Evolutionary conservation across 2,329 filamentous ascomycete genomes (phyloP).

Genomic region (Aspergillus aculeatinus): DNA sequence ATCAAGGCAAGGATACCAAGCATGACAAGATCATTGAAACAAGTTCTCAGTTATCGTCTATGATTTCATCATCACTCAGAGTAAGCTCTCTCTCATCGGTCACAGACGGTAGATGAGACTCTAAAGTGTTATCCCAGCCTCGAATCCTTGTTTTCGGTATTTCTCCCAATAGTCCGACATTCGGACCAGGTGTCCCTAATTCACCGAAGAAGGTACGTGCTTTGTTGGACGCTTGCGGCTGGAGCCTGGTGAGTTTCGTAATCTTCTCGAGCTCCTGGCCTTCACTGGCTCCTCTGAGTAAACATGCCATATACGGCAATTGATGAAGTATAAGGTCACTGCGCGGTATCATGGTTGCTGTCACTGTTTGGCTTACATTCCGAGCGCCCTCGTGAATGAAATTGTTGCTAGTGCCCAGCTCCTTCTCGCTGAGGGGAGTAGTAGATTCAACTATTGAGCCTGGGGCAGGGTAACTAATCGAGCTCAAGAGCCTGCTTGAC

Average conservation of each 20-base stretch:
- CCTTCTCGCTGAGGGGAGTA: neutral
- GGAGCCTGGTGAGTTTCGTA: conserved; percentile 35
- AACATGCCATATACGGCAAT: conserved; percentile 73
- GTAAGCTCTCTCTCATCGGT: conserved; percentile 63
- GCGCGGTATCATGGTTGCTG: conserved; percentile 36
- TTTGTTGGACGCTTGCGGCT: neutral
- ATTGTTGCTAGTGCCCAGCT: neutral
- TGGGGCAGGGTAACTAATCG: conserved; percentile 37
- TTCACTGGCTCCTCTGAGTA: conserved; percentile 51
- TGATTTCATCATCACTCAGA: conserved; percentile 81
- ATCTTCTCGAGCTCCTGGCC: conserved; percentile 65
- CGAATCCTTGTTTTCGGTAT: neutral
- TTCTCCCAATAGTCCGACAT: neutral
- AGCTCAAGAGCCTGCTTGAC: conserved; percentile 36
- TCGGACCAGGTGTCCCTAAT: neutral
- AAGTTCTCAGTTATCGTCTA: conserved; percentile 56
- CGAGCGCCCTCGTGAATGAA: neutral
- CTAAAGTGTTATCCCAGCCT: conserved; percentile 26
- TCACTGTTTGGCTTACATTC: conserved; percentile 6
- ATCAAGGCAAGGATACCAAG: neutral
- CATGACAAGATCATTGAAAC: neutral
- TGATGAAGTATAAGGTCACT: conserved; percentile 66
- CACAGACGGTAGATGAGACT: conserved; percentile 22
- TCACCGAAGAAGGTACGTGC: conserved; percentile 13
- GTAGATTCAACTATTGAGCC: neutral